Base-by-base conservation (phyloP, 2,329 filamentous ascomycete genomes). In the Kalmusia sp. region DNA sequence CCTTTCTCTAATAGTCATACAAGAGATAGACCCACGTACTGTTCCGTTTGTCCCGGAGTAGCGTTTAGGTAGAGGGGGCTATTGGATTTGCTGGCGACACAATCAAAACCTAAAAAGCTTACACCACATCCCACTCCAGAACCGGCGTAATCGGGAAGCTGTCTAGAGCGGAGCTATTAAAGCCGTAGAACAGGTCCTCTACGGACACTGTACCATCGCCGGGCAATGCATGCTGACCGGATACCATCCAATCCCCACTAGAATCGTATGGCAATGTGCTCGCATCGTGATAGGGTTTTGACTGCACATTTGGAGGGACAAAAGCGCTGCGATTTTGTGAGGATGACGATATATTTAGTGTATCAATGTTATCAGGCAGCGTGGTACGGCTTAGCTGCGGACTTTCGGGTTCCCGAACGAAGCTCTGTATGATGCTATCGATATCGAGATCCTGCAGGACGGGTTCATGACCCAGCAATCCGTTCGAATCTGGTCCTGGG, bases 381-480 rank as follows among this genome's bases (percentile, higher is more conserved):
- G 48, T 40, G 5, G 45, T 35, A 47, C 58, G 57, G 7, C 34
- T 54, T 19, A 50, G 44, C 25, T 60, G 59, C 8, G 50, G 51
- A 7, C 35, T 59, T 35, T 65, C 63, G 34, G 71, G 62, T 49
- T 75, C 70, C 11, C 72, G 67, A 28, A 74, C 73, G 44, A 77
- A 77, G 54, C 75, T 77, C 54, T 75, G 73, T 14, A 77, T 77
- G 28, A 78, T 76, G 33, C 73, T 72, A 44, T 77, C 74, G 19
- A 77, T 74, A 40, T 77, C 74, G n/a, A 78, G 59, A 17, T 69
- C 72, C 1, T 74, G 61, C 19, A 67, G 25, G 43, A 57, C 57
- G n/a, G 59, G 56, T 3, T 62, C 62, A 9, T 54, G 56, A 21
- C 55, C 41, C 41, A 39, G 50, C 0, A 69, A 12, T 49, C 57